Conservation (phyloP, 1,284 basidiomycete genomes). For the Leccinum pachyderme region DNA sequence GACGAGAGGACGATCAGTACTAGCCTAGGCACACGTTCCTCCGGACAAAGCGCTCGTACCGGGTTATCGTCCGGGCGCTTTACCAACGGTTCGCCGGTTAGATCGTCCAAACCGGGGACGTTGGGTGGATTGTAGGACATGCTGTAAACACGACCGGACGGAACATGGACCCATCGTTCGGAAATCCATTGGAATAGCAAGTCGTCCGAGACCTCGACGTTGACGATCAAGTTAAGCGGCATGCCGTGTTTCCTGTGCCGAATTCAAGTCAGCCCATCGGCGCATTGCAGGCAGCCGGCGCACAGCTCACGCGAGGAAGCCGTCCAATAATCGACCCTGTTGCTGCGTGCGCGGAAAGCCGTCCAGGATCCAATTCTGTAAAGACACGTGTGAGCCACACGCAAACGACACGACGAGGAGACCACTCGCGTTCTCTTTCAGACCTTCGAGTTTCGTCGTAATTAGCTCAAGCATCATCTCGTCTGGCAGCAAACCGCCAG, state of each 20-base stretch:
- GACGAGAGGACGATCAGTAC: conserved; percentile 5
- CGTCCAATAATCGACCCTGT: conserved; percentile 84
- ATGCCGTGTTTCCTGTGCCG: conserved; percentile 48
- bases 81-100: conserved; percentile 88
- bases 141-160: conserved; percentile 93
- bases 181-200: conserved; percentile 87
- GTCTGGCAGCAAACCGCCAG: conserved; percentile 74
- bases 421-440: conserved; percentile 56
- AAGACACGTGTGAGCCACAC: conserved; percentile 11
- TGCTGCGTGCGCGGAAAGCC: conserved; percentile 93
- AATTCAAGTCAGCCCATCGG: not conserved
- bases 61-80: conserved; percentile 93
- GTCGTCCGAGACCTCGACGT: conserved; percentile 87
- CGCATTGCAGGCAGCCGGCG: not conserved
- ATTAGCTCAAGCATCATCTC: conserved; percentile 75
- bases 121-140: conserved; percentile 87
- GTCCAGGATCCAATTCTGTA: conserved; percentile 88
- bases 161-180: conserved; percentile 89
- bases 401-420: not conserved
- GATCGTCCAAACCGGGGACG: conserved; percentile 82
- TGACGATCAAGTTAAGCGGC: conserved; percentile 82
- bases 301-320: conserved; percentile 55
- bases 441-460: conserved; percentile 61
- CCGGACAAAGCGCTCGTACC: conserved; percentile 44
- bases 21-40: not conserved